A percentile compares a stretch with the other conserved stretches of the same genome.
Conservation (phyloP, 345 rosid genomes). For the Toxicodendron radicans region DNA sequence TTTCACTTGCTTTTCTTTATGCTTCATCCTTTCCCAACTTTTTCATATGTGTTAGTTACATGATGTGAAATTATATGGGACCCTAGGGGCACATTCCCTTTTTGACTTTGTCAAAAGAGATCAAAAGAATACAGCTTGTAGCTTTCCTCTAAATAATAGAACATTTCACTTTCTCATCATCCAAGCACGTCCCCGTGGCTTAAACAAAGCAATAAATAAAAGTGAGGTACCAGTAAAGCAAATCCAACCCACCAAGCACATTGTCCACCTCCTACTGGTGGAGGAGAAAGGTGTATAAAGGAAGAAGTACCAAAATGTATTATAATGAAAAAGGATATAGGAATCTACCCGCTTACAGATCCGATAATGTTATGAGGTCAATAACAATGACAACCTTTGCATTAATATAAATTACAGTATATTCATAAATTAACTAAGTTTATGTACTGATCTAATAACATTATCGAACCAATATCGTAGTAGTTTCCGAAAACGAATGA, state of each 20-base stretch:
- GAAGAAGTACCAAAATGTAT: too few species aligned
- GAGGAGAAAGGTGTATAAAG: background rate
- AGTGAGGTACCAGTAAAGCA: background rate
- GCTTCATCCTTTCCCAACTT: background rate
- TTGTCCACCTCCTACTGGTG: background rate
- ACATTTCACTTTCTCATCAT: background rate
- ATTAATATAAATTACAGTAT: too few species aligned
- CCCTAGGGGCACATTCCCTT: background rate
- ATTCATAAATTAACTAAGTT: too few species aligned
- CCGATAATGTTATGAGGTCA: too few species aligned
- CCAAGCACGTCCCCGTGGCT: too few species aligned
- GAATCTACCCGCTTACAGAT: too few species aligned
- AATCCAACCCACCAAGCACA: background rate
- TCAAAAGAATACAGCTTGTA: background rate
- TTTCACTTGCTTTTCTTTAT: background rate
- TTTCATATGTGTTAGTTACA: background rate
- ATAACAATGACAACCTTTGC: too few species aligned
- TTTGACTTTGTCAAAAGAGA: conserved; percentile 9
- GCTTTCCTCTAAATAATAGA: background rate
- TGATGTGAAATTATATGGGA: conserved; percentile 6
- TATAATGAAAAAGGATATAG: too few species aligned
- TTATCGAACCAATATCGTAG: background rate
- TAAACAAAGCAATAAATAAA: conserved; percentile 5
- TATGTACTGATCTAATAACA: too few species aligned
- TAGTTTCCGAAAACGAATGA: background rate